Conservation (phyloP, 73 alveolate species). For the Symbiodinium natans region DNA sequence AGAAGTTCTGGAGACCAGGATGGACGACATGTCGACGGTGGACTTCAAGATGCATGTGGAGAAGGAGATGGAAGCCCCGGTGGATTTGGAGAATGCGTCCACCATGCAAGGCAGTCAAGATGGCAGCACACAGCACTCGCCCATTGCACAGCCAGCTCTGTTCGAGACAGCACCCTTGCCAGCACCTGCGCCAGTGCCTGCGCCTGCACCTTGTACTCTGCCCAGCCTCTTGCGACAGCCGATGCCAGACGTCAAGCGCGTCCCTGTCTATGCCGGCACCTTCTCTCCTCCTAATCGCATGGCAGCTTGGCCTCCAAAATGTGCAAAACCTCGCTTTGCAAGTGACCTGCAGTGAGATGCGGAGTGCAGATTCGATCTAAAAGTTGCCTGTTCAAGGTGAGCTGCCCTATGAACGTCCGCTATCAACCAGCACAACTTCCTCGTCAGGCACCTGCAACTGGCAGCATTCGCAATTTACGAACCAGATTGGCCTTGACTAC, state of each 20-base stretch:
- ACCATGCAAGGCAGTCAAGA: conserved; percentile 72
- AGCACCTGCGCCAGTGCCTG: neutral
- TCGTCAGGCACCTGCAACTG: neutral
- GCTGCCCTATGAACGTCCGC: conserved; percentile 8
- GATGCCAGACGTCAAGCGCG: conserved; percentile 25
- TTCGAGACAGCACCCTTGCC: neutral
- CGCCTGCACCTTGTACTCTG: neutral
- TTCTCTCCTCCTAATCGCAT: conserved; percentile 47
- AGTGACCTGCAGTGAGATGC: neutral
- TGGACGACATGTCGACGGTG: conserved; percentile 6
- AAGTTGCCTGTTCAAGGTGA: neutral
- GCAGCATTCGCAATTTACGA: too few species aligned
- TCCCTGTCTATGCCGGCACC: conserved; percentile 71
- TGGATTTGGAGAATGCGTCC: conserved; percentile 34
- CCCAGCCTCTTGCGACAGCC: conserved; percentile 16
- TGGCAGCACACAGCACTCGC: conserved; percentile 44
- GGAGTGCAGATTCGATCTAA: neutral
- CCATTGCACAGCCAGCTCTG: neutral
- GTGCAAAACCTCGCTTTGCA: neutral
- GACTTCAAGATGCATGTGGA: conserved; percentile 21
- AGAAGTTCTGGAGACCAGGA: conserved; percentile 46
- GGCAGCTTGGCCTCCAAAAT: conserved; percentile 4
- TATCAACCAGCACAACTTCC: neutral
- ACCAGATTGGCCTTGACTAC: too few species aligned
- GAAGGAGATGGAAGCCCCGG: neutral